Evolutionary conservation across 2,329 filamentous ascomycete species (phyloP).

Genomic region (Aspergillus niger): DNA sequence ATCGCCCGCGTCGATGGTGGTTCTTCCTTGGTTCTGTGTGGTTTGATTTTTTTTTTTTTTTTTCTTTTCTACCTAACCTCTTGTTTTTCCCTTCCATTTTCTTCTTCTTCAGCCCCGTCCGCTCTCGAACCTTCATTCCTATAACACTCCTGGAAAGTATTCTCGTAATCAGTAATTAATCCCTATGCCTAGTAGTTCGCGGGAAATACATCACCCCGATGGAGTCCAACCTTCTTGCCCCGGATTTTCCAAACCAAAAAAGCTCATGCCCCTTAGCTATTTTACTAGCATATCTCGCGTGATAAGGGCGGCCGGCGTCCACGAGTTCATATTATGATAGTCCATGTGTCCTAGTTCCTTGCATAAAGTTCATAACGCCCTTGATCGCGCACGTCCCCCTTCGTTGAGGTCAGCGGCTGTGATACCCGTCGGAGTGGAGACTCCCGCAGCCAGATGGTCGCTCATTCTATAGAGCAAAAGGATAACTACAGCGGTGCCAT

Average conservation of each 20-base stretch:
- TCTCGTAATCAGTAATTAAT: not conserved
- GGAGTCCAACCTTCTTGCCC: not conserved
- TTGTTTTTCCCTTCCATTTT: too few species aligned
- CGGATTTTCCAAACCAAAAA: not conserved
- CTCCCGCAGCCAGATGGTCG: not conserved
- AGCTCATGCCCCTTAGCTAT: not conserved
- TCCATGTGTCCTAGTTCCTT: not conserved
- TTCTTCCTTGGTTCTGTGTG: not conserved
- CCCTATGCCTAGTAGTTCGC: not conserved
- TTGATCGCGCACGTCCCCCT: constrained; percentile 5
- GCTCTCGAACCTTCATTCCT: too few species aligned
- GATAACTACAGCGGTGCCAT: not conserved
- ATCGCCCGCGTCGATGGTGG: constrained; percentile 10
- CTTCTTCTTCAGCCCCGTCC: too few species aligned
- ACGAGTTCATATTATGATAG: not conserved
- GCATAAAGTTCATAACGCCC: not conserved
- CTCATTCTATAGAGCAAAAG: not conserved
- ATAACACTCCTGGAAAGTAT: too few species aligned
- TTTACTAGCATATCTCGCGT: not conserved
- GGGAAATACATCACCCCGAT: not conserved
- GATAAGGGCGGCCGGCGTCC: not conserved
- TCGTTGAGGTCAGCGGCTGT: not conserved
- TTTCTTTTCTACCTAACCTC: too few species aligned
- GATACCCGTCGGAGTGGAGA: not conserved
- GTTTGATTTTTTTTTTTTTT: not conserved